Base-by-base conservation (phyloP, 371 early-diverging fungal genomes). In the Batkoa obscura region DNA sequence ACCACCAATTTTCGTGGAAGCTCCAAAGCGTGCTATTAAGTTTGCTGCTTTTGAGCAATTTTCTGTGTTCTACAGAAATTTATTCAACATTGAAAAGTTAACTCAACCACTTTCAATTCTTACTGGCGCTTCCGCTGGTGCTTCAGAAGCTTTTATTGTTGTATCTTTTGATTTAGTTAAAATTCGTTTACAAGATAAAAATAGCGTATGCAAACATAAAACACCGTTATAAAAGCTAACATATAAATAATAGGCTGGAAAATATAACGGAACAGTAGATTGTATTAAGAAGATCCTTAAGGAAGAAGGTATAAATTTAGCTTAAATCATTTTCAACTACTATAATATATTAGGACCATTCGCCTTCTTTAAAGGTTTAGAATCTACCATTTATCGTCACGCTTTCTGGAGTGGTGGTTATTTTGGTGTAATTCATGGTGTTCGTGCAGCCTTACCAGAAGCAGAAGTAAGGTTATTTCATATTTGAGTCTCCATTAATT, bases 1-100 rank as follows among this genome's bases (percentile, higher is more conserved):
- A 39, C 89, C 97, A 23, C 97, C 97, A 2, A 88, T 96, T 65
- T 70, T 94, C 71, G 90, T 96, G 1, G 97, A 96, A 72, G 97
- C 97, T 46, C 97, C 97, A 17, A 96, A 96, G 74, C 82, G 97
- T 55, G 93, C 94, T 12, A 93, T 87, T 68, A 96, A 96, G 68
- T 94, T 95, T 72, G 84, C 89, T 10, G 83, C 92, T 43, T 93
- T 93, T 63, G 94, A 89, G 66, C 83, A 87, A 68, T 89, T 85
- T 61, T 78, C 78, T 2, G 64, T 68, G 17, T 64, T 84, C 60
- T 87, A 76, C 67, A 78, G 72, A 65, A 74, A 73, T 58, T 35
- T 79, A 51, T 77, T 88, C 67, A 76, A 78, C 15, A 57, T 72
- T 48, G 76, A 80, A 36, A 74, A 82, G 64, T 71, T 86, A 53